Evolutionary conservation across 768 basidiomycete genomes (phyloP), one percentile per base, ranked within the genome.

Genomic region (Lactarius deliciosus): DNA sequence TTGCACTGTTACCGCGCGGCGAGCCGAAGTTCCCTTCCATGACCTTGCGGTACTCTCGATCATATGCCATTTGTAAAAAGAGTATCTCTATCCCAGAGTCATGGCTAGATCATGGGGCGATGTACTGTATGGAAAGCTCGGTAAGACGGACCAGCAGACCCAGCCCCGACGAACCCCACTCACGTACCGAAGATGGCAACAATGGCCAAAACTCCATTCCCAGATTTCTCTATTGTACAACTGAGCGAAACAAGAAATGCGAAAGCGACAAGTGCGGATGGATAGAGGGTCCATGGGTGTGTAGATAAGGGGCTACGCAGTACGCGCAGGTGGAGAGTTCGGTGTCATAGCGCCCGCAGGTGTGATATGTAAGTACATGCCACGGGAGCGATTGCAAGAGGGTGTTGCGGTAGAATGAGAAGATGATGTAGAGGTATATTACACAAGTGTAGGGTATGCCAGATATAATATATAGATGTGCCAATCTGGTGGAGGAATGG

Each of bases 391-490:
- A 36, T 45, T 55, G 54, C 28, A 55, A 20, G 41, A 55, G 36
- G 6, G 41, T 50, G 45, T 18, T 45, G 25, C 36, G 20, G 18
- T 40, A 61, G 50, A 18, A 50, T 56, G 59, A 55, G 30, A 34
- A n/a, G 34, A 38, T 41, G 68, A 25, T 45, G 57, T 57, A 22
- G 40, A 68, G 68, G 68, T 64, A 65, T 66, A 70, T 70, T 70
- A 70, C 68, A 65, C 41, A 43, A 60, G 20, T 64, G 61, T 70
- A 70, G 59, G 70, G 64, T 70, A 70, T 70, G 68, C 55, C 60
- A 60, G 60, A 40, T 58, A 43, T 40, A 50, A 68, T 66, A 68
- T 41, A 66, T 61, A 61, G 54, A 41, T 61, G 32, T 41, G 55
- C 56, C 25, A 25, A 60, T 40, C 58, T 43, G 43, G 30, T 47